Conservation (phyloP, 164 flowering plant genomes). For the Berberis vulgaris region DNA sequence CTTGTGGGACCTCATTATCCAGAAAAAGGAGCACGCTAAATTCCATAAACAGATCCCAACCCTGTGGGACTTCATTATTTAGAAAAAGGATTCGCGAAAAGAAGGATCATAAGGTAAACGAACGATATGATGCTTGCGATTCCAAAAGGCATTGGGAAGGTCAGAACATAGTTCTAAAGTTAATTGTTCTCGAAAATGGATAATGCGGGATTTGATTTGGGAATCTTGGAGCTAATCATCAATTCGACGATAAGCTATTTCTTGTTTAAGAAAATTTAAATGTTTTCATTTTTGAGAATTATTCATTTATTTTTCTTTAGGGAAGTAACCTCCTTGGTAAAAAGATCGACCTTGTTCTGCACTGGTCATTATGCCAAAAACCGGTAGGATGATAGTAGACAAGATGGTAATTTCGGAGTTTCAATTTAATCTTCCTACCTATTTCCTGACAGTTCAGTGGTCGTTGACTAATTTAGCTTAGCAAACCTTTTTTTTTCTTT, state of each 20-base stretch:
- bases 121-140: no score
- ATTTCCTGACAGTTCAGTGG: not conserved
- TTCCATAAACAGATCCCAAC: not conserved
- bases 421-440: not conserved
- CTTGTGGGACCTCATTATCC: constrained; percentile 4
- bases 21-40: not conserved
- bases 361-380: constrained; percentile 4
- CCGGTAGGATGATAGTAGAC: not conserved
- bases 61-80: not conserved
- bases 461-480: not conserved
- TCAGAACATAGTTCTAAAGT: no score
- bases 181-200: no score
- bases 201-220: no score
- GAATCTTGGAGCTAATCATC: no score
- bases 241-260: no score
- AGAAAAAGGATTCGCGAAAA: not conserved
- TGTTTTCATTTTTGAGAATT: not conserved
- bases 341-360: constrained; percentile 1
- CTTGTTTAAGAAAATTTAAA: no score
- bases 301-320: not conserved
- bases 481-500: no score
- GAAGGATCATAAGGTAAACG: no score
- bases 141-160: no score
- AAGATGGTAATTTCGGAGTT: not conserved
- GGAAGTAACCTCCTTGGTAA: constrained; percentile 1